Base-by-base conservation (phyloP, 2,329 filamentous ascomycete species). In the Calonectria pteridis region DNA sequence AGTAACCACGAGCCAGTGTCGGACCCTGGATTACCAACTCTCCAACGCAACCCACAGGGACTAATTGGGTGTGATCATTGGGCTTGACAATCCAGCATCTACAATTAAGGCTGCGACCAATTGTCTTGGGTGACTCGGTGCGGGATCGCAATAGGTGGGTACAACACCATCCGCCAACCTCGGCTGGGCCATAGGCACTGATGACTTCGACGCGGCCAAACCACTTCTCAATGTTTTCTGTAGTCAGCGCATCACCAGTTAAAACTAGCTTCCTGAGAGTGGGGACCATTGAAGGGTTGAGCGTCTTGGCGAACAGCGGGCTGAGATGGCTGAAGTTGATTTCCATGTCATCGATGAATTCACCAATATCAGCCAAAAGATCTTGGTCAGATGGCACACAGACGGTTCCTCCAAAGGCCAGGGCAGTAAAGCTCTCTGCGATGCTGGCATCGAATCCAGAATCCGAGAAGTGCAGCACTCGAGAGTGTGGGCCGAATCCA, bases 61-160 rank as follows among this genome's bases (percentile, higher is more conserved):
- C 59, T 5, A 64, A 26, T 3, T 28, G 37, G 6, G 37, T 29
- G 26, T 64, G 40, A 11, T 64, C 59, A 18, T 49, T 49, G n/a
- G 29, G 4, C 14, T 64, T 40, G 28, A 64, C 59, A 40, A 64
- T 64, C 59, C 59, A 64, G 10, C 59, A 2, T 82, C 65, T 0
- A 87, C 87, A 75, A 88, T 73, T 68, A 2, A 65, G 63, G 13
- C 50, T 59, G 5, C 43, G 66, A 3, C 46, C 71, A 29, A 64
- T 66, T 4, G 7, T 66, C 5, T 26, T 62, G 31, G 29, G 58
- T 51, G n/a, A 69, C 2, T n/a, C 29, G 18, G 13, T 59, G 46
- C n/a, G 23, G 23, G 59, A 46, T 1, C 46, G 28, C 6, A 31
- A 28, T 2, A 16, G 6, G 18, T 73, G 69, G 29, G 69, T 37